A percentile compares a stretch with the other conserved stretches of the same genome.
Evolutionary conservation across 2,329 filamentous ascomycete genomes (phyloP).

Genomic region (Alternaria sp.): DNA sequence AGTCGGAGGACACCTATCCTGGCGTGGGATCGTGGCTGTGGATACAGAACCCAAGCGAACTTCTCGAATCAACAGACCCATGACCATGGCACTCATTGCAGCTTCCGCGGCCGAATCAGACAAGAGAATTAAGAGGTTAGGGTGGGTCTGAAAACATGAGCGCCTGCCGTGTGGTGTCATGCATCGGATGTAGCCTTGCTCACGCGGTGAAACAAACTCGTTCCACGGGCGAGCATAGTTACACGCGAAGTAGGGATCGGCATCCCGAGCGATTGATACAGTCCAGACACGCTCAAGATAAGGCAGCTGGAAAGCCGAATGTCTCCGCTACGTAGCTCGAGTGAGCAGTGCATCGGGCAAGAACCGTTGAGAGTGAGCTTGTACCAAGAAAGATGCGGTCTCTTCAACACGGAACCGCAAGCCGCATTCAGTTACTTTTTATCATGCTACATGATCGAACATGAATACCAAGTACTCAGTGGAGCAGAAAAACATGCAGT

Average conservation of each 20-base stretch:
- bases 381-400: neutral
- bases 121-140: neutral
- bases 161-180: neutral
- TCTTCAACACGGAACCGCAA: neutral
- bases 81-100: neutral
- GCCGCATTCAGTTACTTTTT: neutral
- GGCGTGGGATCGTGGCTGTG: constrained; percentile 1
- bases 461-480: neutral
- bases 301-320: neutral
- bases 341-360: neutral
- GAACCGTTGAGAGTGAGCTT: neutral
- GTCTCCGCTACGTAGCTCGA: neutral
- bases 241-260: neutral
- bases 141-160: neutral
- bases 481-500: neutral
- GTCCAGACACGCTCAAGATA: neutral
- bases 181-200: neutral
- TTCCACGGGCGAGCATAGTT: neutral
- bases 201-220: neutral
- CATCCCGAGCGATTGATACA: neutral
- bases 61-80: neutral
- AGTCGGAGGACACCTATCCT: neutral
- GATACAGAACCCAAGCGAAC: neutral
- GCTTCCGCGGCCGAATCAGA: neutral
- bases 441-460: neutral